Conservation (phyloP, 495 filamentous ascomycete species). For the Xylaria palmicola region DNA sequence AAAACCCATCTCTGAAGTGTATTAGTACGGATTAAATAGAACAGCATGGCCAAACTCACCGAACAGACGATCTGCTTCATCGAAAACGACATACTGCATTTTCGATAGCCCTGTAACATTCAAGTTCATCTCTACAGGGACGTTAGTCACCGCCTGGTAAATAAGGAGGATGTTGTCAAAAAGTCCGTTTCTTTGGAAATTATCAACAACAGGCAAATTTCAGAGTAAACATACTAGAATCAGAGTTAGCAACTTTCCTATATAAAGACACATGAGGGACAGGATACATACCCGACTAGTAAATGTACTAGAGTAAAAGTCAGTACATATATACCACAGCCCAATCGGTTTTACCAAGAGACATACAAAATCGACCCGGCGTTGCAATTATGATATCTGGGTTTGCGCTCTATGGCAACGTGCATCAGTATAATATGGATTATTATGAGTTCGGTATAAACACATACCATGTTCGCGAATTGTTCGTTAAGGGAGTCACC, state of each 20-base stretch:
- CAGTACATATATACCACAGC: no score
- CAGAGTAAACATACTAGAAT: neutral
- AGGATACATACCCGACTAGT: slow-evolving; percentile 64
- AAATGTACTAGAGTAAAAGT: slow-evolving; percentile 59
- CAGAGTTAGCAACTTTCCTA: neutral
- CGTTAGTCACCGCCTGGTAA: neutral
- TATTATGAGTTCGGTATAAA: neutral
- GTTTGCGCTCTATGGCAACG: slow-evolving; percentile 57
- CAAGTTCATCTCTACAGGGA: slow-evolving; percentile 76
- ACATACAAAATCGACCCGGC: slow-evolving; percentile 73
- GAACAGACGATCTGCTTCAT: slow-evolving; percentile 94
- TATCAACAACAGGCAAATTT: neutral
- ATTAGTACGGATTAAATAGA: neutral
- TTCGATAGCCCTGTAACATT: slow-evolving; percentile 48
- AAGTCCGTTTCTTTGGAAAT: neutral
- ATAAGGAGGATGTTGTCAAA: neutral
- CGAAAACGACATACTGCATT: slow-evolving; percentile 89
- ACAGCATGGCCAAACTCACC: slow-evolving; percentile 27
- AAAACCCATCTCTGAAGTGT: slow-evolving; percentile 75
- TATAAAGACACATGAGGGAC: neutral
- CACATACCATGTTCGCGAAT: slow-evolving; percentile 71
- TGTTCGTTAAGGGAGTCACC: slow-evolving; percentile 96
- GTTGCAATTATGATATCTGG: slow-evolving; percentile 97
- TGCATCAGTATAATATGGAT: neutral
- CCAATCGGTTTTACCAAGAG: no score